Percentiles rank a stretch among this genome's conserved stretches.
Conservation (phyloP, 2,329 filamentous ascomycete genomes). For the Hypoxylon sp. region DNA sequence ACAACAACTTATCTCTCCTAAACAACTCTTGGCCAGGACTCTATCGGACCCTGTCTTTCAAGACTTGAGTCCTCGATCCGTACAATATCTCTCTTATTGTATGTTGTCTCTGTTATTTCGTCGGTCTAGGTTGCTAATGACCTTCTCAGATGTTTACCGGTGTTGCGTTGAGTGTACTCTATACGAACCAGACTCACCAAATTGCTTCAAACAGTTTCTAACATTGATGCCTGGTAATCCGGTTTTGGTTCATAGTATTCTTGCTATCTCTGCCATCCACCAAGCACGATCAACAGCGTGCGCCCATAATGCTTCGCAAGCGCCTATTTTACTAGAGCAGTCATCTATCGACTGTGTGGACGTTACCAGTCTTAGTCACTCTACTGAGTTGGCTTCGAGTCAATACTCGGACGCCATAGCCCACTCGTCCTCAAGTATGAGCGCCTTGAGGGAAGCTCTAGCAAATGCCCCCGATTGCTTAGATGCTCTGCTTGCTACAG, state of each 20-base stretch:
- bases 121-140: background rate
- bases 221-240: conserved; percentile 22
- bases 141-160: conserved; percentile 15
- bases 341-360: background rate
- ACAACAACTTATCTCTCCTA: background rate
- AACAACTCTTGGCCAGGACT: background rate
- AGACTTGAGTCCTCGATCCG: conserved; percentile 11
- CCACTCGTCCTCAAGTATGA: background rate
- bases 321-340: background rate
- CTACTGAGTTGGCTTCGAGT: background rate
- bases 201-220: conserved; percentile 21
- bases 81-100: conserved; percentile 25
- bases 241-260: conserved; percentile 19
- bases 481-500: conserved; percentile 1
- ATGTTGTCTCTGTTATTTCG: background rate
- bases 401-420: background rate
- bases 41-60: conserved; percentile 14
- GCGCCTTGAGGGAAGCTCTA: background rate
- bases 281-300: conserved; percentile 15
- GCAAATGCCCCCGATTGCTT: background rate
- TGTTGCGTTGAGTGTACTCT: conserved; percentile 27
- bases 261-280: conserved; percentile 23
- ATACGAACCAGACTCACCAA: conserved; percentile 13
- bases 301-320: background rate
- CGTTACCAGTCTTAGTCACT: background rate